Evolutionary conservation across 176 grass and related monocot species (phyloP).

Genomic region (Dendrocalamus sinicus): DNA sequence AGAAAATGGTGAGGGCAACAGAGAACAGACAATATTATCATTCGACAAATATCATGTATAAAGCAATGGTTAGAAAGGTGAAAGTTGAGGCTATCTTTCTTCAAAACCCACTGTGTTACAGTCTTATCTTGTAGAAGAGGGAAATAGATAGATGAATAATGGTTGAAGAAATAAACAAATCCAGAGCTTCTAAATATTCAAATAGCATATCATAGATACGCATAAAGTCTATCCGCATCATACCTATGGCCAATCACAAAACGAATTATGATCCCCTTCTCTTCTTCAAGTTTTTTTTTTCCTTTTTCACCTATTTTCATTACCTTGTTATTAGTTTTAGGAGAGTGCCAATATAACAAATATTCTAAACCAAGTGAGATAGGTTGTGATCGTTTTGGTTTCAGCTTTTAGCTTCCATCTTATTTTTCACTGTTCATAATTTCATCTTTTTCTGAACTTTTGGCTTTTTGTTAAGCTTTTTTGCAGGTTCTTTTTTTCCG

Average conservation of each 20-base stretch:
- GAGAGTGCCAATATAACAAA: background rate
- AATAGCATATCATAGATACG: background rate
- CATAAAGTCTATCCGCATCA: background rate
- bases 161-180: background rate
- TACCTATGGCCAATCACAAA: slow-evolving; percentile 98
- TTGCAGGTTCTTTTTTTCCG: too few relatives aligned
- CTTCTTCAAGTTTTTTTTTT: slow-evolving; percentile 85
- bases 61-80: background rate
- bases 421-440: too few relatives aligned
- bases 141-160: background rate
- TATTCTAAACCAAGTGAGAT: background rate
- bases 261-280: slow-evolving; percentile 87
- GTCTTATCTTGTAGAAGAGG: background rate
- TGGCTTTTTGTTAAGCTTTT: too few relatives aligned
- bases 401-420: too few relatives aligned
- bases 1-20: background rate
- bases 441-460: too few relatives aligned
- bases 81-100: background rate
- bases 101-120: background rate
- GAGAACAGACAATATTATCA: background rate
- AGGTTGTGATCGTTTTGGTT: too few relatives aligned
- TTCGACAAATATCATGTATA: background rate
- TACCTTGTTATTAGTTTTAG: slow-evolving; percentile 13
- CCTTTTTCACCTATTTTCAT: slow-evolving; percentile 72
- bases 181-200: background rate